Conservation (phyloP, 768 basidiomycete genomes). For the Aureoboletus auriporus region DNA sequence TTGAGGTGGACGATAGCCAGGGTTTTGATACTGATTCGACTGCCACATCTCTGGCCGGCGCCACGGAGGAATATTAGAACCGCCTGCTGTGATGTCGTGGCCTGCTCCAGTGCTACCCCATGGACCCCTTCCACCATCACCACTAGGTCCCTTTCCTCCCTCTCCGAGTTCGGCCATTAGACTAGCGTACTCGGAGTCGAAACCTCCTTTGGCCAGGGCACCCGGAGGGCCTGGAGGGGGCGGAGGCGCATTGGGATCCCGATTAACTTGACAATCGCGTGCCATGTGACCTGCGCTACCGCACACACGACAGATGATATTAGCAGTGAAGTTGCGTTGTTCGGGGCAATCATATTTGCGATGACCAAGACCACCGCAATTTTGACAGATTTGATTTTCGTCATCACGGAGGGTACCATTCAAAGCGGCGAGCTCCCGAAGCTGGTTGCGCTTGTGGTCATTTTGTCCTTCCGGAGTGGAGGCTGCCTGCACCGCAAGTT, state of each 20-base stretch:
- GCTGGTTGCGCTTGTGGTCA: conserved; percentile 98
- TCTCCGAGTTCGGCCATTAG: conserved; percentile 99
- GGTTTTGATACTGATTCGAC: conserved; percentile 49
- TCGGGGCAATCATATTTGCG: conserved; percentile 99
- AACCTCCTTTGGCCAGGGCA: conserved; percentile 61
- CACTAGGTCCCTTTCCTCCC: conserved; percentile 51
- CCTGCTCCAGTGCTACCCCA: conserved; percentile 68
- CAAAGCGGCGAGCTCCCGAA: conserved; percentile 93
- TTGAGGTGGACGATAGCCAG: conserved; percentile 70
- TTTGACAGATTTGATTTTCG: conserved; percentile 99
- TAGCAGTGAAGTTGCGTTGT: conserved; percentile 97
- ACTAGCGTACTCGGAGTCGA: conserved; percentile 97
- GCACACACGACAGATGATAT: conserved; percentile 98
- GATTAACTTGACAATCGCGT: conserved; percentile 92
- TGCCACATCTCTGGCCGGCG: conserved; percentile 88
- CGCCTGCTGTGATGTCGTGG: conserved; percentile 51
- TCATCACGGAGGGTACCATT: conserved; percentile 99
- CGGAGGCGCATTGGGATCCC: conserved; percentile 74
- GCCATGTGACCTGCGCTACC: conserved; percentile 99
- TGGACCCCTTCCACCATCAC: conserved; percentile 49
- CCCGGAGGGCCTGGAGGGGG: conserved; percentile 36
- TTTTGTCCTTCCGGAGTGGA: conserved; percentile 99
- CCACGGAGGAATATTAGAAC: conserved; percentile 86
- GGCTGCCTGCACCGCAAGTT: conserved; percentile 63
- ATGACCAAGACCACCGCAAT: conserved; percentile 90